Evolutionary conservation across 140 eudicot genomes (phyloP).

Genomic region (Anethum foeniculum): DNA sequence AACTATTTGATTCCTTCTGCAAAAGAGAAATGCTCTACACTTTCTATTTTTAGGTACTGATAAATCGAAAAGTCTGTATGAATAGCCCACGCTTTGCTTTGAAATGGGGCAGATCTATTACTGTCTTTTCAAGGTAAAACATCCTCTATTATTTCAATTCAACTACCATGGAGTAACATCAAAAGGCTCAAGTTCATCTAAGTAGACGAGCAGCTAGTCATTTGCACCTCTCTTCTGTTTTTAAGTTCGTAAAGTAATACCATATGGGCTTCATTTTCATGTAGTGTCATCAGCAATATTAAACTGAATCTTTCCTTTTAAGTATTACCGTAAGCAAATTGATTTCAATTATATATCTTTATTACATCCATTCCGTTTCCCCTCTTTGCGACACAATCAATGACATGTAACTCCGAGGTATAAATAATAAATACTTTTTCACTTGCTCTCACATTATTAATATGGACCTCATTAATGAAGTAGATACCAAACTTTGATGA

Average conservation of each 20-base stretch:
- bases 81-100: background rate
- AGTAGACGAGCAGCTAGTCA: background rate
- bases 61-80: background rate
- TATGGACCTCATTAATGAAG: background rate
- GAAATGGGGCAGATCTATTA: background rate
- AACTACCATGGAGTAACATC: background rate
- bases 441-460: background rate
- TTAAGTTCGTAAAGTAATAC: background rate
- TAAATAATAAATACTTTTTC: no score
- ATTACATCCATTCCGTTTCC: background rate
- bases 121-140: background rate
- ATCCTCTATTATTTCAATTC: background rate
- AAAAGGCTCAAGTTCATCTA: background rate
- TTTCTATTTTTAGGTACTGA: background rate
- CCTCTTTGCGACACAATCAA: background rate
- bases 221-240: background rate
- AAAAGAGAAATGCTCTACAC: background rate
- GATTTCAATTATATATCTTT: no score
- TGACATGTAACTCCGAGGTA: background rate
- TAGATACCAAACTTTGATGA: background rate
- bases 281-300: background rate
- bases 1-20: background rate
- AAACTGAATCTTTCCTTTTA: background rate
- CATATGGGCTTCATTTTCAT: background rate
- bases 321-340: no score